These are phyloP conservation scores for Boeremia lycopersici DNA, from an alignment of 2,329 filamentous ascomycete species.

Conservation along the genomic window DNA sequence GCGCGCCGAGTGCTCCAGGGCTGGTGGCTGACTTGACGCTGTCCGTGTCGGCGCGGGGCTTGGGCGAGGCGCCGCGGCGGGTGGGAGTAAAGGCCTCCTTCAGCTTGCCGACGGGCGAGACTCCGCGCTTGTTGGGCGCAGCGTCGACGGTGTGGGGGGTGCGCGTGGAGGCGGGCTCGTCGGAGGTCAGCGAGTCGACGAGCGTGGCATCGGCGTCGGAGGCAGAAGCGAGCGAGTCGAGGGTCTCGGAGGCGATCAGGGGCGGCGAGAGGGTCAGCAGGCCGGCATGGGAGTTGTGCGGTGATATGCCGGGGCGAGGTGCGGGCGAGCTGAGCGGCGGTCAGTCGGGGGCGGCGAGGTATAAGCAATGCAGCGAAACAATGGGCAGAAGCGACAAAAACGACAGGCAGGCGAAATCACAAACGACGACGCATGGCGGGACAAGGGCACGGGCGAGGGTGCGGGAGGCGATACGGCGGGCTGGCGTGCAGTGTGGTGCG, in stretches of 20 bases:
- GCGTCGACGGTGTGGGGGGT: conserved; percentile 44
- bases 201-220: conserved; percentile 37
- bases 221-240: conserved; percentile 44
- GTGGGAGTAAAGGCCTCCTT: conserved; percentile 69
- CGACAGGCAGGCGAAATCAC: conserved; percentile 1
- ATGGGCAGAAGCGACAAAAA: background rate
- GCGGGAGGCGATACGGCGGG: conserved; percentile 19
- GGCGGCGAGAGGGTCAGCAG: conserved; percentile 58
- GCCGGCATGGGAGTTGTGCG: conserved; percentile 56
- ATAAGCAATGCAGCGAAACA: conserved; percentile 13
- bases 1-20: conserved; percentile 45
- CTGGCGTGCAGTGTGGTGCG: conserved; percentile 22
- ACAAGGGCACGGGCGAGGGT: conserved; percentile 1
- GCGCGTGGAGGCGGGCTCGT: conserved; percentile 31
- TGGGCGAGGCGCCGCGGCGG: conserved; percentile 39
- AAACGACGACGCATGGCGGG: background rate
- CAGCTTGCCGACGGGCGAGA: conserved; percentile 73
- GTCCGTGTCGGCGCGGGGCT: conserved; percentile 37
- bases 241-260: conserved; percentile 49
- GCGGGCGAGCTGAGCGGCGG: conserved; percentile 35
- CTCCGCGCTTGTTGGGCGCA: conserved; percentile 59
- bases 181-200: conserved; percentile 40
- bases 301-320: conserved; percentile 50
- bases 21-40: conserved; percentile 50
- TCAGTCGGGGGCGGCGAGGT: conserved; percentile 33